Evolutionary conservation across 1,284 basidiomycete species (phyloP).

Genomic region (Malassezia equina): DNA sequence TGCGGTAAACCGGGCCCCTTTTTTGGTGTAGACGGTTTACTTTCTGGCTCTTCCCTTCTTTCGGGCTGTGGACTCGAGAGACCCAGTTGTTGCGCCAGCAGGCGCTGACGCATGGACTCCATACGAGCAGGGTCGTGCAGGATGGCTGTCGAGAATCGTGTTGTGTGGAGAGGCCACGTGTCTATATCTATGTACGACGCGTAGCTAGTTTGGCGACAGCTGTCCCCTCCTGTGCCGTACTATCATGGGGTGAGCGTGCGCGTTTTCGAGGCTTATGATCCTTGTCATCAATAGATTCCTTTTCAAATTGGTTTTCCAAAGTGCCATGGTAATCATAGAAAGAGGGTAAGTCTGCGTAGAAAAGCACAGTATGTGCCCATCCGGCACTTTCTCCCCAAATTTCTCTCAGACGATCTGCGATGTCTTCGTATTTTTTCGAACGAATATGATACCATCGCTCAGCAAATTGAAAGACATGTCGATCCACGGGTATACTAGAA

Average conservation of each 20-base stretch:
- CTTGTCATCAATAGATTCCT: neutral
- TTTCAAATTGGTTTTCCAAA: neutral
- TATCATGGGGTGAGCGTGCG: neutral
- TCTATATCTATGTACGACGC: neutral
- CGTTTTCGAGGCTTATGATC: neutral
- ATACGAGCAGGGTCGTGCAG: slow-evolving; percentile 1
- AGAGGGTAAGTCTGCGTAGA: slow-evolving; percentile 37
- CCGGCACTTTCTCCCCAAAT: slow-evolving; percentile 45
- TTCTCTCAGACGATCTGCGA: slow-evolving; percentile 34
- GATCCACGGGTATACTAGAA: slow-evolving; percentile 42
- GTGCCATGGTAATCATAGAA: slow-evolving; percentile 25
- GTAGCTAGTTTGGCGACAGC: neutral
- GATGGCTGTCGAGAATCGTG: neutral
- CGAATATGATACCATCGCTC: slow-evolving; percentile 41
- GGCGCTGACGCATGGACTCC: slow-evolving; percentile 17
- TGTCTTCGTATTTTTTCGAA: slow-evolving; percentile 37
- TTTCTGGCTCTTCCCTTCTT: neutral
- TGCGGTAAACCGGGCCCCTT: neutral
- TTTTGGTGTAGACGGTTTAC: slow-evolving; percentile 1
- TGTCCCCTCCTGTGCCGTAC: neutral
- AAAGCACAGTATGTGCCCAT: slow-evolving; percentile 44
- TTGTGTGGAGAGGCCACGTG: neutral
- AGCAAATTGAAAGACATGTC: slow-evolving; percentile 46
- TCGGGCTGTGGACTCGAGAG: neutral
- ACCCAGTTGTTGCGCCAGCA: slow-evolving; percentile 19